Evolutionary conservation across 768 basidiomycete species (phyloP), one percentile per base, ranked within the genome.

Genomic region (Boletus rufocinnamomeus): DNA sequence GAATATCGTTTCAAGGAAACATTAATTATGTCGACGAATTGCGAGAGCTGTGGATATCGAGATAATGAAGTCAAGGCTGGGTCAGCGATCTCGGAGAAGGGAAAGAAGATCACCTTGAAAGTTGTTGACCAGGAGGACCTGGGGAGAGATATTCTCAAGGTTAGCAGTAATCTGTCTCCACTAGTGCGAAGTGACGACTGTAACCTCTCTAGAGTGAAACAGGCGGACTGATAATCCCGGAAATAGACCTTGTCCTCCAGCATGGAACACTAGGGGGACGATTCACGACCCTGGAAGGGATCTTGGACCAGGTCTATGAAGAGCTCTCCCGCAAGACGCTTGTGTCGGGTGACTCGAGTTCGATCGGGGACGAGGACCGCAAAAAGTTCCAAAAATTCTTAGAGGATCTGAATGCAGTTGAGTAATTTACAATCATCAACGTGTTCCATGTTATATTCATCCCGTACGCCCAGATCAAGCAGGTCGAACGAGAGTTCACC

Each of bases 21-120:
- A 56, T 76, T 98, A 54, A 96, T 98, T 75, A 98, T 98, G 95
- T 96, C 96, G 25, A 95, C 95, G 7, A 98, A 97, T 71, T 98
- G 97, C 72, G 93, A 95, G 57, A 74, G 77, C 52, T 99, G 97
- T 73, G 97, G 97, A 1, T 99, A 98, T 74, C 82, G 93, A 57
- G 97, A 99, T 74, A 98, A 95, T 67, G 97, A 99, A 76, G 90
- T 99, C 68, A 99, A 99, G 73, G 91, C 93, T 6, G 93, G 96
- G 23, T 77, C 87, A 2, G 95, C 95, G 1, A 92, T 98, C 57
- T 92, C 96, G 4, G 84, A 82, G 5, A 80, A 89, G 67, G 97
- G 96, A 19, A 95, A 91, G 73, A 83, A 80, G 57, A 93, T 98
- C 62, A 92, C 82, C 0, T 80, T 99, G 54, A 93, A 88, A 71